Conservation (phyloP, 164 flowering plant genomes). For the Warburgia ugandensis region DNA sequence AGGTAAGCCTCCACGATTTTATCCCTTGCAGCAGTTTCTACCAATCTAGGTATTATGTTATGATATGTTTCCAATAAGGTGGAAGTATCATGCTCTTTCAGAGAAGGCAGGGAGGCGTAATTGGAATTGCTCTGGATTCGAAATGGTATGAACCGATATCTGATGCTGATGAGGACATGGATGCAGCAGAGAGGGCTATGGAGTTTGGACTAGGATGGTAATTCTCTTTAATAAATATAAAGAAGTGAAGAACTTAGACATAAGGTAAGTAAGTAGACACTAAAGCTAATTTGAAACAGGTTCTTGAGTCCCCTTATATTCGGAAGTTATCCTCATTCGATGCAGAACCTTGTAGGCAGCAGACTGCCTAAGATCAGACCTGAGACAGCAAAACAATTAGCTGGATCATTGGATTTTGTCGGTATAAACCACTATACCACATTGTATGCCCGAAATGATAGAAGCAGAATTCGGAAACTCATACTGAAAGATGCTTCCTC, state of each 20-base stretch:
- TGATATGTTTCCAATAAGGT: neutral
- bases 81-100: constrained; percentile 9
- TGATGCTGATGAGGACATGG: constrained; percentile 51
- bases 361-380: constrained; percentile 56
- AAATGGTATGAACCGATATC: constrained; percentile 85
- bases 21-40: neutral
- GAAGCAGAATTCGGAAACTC: constrained; percentile 39
- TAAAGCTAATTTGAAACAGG: constrained; percentile 39
- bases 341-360: constrained; percentile 50
- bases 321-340: constrained; percentile 74
- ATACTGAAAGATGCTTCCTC: constrained; percentile 62
- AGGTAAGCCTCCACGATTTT: constrained; percentile 34
- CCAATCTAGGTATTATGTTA: neutral
- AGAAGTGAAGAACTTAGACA: neutral
- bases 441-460: constrained; percentile 62
- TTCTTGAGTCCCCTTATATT: constrained; percentile 79
- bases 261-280: neutral
- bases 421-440: constrained; percentile 89
- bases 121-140: constrained; percentile 78
- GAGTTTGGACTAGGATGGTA: constrained; percentile 88
- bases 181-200: constrained; percentile 76
- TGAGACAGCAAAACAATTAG: constrained; percentile 30
- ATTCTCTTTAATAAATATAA: neutral
- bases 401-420: constrained; percentile 59
- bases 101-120: constrained; percentile 57